These are phyloP conservation scores for Echium plantagineum DNA, from an alignment of 257 asterid species.

Conservation along the genomic window DNA sequence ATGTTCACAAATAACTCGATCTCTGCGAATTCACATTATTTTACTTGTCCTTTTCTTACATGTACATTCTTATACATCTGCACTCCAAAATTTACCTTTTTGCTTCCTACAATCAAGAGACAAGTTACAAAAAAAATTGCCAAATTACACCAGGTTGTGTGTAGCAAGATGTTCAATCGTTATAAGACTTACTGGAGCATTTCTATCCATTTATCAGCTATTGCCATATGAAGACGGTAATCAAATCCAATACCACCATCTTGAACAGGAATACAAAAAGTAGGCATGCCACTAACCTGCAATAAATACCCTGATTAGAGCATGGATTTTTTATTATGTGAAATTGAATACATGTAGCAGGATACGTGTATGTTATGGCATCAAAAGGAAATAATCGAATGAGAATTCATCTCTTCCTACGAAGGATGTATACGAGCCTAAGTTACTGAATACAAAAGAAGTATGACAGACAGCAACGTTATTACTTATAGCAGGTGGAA, in stretches of 20 bases:
- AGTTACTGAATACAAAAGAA: no score
- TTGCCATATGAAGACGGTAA: slow-evolving; percentile 96
- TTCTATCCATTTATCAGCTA: slow-evolving; percentile 98
- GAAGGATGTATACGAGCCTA: no score
- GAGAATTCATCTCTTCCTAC: no score
- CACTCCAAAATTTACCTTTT: no score
- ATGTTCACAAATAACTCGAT: no score
- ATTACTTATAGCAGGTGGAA: no score
- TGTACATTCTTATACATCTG: background rate
- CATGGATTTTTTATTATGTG: background rate
- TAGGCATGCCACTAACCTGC: slow-evolving; percentile 99
- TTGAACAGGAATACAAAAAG: slow-evolving; percentile 74
- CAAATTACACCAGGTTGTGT: background rate
- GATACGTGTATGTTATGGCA: background rate
- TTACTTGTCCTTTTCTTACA: background rate
- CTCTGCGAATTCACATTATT: background rate
- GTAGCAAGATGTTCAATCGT: slow-evolving; percentile 14
- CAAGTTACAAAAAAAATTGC: background rate
- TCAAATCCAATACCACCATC: slow-evolving; percentile 99
- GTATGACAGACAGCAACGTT: no score
- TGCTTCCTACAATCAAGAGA: background rate
- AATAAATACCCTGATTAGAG: slow-evolving; percentile 11
- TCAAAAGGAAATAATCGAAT: background rate
- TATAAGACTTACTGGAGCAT: slow-evolving; percentile 60
- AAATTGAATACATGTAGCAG: background rate